Evolutionary conservation across 2,329 filamentous ascomycete species (phyloP), one percentile per base, ranked within the genome.

Genomic region (Colletotrichum cereale): DNA sequence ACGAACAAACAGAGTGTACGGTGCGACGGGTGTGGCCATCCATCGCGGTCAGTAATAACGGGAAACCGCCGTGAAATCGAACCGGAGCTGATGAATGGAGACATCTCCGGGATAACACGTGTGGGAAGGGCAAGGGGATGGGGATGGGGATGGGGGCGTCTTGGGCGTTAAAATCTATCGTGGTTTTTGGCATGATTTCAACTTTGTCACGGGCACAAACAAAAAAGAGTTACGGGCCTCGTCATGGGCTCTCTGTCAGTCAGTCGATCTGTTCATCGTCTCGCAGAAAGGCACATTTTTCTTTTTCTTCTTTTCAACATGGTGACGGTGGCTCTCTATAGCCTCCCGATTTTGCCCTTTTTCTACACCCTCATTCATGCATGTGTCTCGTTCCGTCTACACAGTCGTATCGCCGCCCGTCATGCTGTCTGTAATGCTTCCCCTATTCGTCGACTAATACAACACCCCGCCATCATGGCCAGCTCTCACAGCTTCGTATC

Each of bases 341-440:
- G 34, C 60, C 60, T n/a, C 24, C 31, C 18, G 21, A 3, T 36
- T 29, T 24, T 2, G 36, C n/a, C 36, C 61, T 63, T 60, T 40
- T 48, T 56, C 65, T 56, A 63, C 38, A 18, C 42, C 38, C 18
- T 29, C 24, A 58, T 44, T 16, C 61, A 40, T 69, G 36, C 21
- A 8, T 42, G 16, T 42, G 16, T 26, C 26, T 36, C 18, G 24
- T 26, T 60, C 53, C 53, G 11, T 58, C 62, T 48, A 36, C 62
- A 48, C 52, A 44, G 44, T 44, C 16, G 18, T 14, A 21, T 50
- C 65, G 21, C 36, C 66, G 60, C 60, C 48, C 55, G 40, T 50
- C 50, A 67, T 66, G 67, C 67, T 68, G 24, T 62, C n/a, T 47
- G 44, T 1, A 53, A 44, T 63, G 16, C 58, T 42, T 26, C 34